Conservation (phyloP, 768 basidiomycete genomes). For the Piloderma croceum region DNA sequence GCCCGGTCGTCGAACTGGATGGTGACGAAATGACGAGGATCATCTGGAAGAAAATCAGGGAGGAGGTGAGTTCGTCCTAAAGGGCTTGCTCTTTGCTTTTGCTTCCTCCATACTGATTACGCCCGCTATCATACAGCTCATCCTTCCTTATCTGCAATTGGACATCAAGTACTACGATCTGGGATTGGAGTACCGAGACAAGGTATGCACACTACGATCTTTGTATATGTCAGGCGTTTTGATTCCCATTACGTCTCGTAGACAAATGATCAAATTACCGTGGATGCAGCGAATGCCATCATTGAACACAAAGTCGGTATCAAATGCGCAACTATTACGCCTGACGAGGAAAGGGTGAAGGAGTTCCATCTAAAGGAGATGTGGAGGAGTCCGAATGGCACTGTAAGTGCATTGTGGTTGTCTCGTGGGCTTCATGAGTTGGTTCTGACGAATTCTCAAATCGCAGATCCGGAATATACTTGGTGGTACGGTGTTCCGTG, state of each 20-base stretch:
- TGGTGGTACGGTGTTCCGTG: conserved; percentile 97
- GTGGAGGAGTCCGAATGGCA: conserved; percentile 97
- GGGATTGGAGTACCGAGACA: conserved; percentile 90
- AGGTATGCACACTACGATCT: conserved; percentile 38
- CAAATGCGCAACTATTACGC: conserved; percentile 99
- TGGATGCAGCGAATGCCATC: conserved; percentile 93
- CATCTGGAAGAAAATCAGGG: conserved; percentile 97
- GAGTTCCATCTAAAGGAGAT: conserved; percentile 99
- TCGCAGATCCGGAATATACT: conserved; percentile 93
- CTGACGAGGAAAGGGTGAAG: conserved; percentile 91
- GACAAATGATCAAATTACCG: conserved; percentile 91
- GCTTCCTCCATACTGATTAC: conserved; percentile 3
- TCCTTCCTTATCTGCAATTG: conserved; percentile 89
- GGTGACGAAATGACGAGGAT: conserved; percentile 99
- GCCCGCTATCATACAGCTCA: conserved; percentile 53
- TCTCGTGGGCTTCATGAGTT: conserved; percentile 5
- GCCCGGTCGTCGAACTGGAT: conserved; percentile 92
- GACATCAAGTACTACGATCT: conserved; percentile 99
- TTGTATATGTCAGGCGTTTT: not conserved
- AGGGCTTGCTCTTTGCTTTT: not conserved
- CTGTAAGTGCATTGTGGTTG: conserved; percentile 42
- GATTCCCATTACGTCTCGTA: conserved; percentile 21
- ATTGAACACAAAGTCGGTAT: conserved; percentile 93
- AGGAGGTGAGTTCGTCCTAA: conserved; percentile 59
- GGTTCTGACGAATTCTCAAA: conserved; percentile 1